Conservation (phyloP, 1,284 basidiomycete species). For the Heterobasidion occidentale region DNA sequence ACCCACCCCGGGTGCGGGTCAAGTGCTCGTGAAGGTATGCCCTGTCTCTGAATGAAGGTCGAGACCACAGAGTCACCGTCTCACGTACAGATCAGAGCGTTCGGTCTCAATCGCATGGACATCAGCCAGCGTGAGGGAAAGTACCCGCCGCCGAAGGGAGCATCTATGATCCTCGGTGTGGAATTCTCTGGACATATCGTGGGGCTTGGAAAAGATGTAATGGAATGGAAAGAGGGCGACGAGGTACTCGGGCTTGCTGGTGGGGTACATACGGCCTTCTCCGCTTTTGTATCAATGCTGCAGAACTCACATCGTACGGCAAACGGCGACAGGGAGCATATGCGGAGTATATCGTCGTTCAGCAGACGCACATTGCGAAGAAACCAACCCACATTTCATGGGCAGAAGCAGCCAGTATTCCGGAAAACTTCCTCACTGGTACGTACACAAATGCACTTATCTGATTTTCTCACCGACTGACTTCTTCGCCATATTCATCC, state of each 20-base stretch:
- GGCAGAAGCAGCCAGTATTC: constrained; percentile 80
- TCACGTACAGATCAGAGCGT: constrained; percentile 54
- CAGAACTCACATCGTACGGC: not conserved
- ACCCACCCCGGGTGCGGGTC: constrained; percentile 44
- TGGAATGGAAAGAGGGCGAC: constrained; percentile 66
- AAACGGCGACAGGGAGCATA: constrained; percentile 70
- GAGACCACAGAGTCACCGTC: not conserved
- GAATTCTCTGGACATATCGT: constrained; percentile 81
- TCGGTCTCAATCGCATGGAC: constrained; percentile 89
- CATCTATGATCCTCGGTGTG: constrained; percentile 79
- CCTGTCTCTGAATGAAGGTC: not conserved
- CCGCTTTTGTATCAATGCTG: not conserved
- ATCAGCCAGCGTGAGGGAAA: constrained; percentile 68
- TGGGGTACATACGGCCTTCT: constrained; percentile 36
- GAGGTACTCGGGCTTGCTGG: constrained; percentile 81
- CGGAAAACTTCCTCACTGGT: constrained; percentile 86
- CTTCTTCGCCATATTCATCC: constrained; percentile 3
- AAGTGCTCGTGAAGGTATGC: constrained; percentile 74
- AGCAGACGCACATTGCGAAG: constrained; percentile 60
- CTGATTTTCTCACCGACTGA: not conserved
- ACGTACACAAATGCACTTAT: constrained; percentile 4
- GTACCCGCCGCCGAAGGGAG: constrained; percentile 76
- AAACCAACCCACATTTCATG: constrained; percentile 78
- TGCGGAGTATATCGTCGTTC: constrained; percentile 78
- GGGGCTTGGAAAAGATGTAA: constrained; percentile 46